Percentiles rank a stretch among this genome's conserved stretches.
Conservation (phyloP, 2,329 filamentous ascomycete genomes). For the Fusarium dimerum region DNA sequence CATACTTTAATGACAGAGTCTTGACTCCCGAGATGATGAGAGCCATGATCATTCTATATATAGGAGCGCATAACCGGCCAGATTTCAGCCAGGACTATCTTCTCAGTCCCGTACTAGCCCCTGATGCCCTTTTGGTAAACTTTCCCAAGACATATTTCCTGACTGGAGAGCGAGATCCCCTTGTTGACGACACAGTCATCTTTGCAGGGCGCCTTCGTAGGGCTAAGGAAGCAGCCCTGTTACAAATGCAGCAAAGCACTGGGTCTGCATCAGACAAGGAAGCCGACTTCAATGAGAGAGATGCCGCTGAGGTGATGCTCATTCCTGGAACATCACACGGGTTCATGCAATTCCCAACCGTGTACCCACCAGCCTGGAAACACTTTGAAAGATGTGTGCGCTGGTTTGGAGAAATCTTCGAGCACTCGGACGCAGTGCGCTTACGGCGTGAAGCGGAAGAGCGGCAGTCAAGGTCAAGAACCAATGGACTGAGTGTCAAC, state of each 20-base stretch:
- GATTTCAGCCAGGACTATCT: conserved; percentile 92
- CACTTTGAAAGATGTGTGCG: conserved; percentile 75
- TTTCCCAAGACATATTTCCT: conserved; percentile 95
- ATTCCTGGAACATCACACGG: conserved; percentile 91
- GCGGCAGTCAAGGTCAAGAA: conserved; percentile 4
- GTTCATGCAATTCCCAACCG: conserved; percentile 84
- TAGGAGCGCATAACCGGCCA: conserved; percentile 88
- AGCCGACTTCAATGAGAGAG: conserved; percentile 42
- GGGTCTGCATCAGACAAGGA: conserved; percentile 12
- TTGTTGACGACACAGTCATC: conserved; percentile 96
- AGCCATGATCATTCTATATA: conserved; percentile 97
- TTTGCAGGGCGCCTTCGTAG: conserved; percentile 88
- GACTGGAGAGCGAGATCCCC: conserved; percentile 90
- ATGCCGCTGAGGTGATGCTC: conserved; percentile 70
- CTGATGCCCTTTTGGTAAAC: conserved; percentile 76
- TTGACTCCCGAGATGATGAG: conserved; percentile 98
- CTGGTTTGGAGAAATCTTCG: conserved; percentile 83
- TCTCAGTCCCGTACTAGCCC: conserved; percentile 85
- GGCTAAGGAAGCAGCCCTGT: conserved; percentile 61
- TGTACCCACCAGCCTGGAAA: conserved; percentile 90
- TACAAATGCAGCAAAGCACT: conserved; percentile 9
- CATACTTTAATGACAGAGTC: conserved; percentile 95
- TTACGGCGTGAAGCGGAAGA: conserved; percentile 23
- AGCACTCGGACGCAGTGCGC: conserved; percentile 46
- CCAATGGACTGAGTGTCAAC: conserved; percentile 18